phyloP scores from a whole-genome alignment of 352 stramenopile species.

The Bremia lactucae region DNA sequence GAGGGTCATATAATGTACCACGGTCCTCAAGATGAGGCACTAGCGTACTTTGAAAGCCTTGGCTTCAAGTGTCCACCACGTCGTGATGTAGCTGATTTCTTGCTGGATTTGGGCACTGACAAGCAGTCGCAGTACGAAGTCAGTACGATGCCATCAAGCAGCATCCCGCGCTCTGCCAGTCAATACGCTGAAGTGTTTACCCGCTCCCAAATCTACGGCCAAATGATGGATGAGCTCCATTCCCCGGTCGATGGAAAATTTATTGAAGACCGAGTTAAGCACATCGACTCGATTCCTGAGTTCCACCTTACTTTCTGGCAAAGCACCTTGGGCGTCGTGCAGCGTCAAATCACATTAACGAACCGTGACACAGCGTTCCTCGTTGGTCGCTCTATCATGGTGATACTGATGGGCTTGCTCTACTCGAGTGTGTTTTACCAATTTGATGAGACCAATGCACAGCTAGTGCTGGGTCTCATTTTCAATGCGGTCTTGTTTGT shows the following conservation, averaged over 20 bases:
- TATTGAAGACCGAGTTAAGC: conserved; percentile 6
- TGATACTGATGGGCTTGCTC: conserved; percentile 30
- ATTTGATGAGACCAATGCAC: conserved; percentile 16
- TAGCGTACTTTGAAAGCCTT: conserved; percentile 32
- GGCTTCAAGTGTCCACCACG: conserved; percentile 21
- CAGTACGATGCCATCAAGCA: neutral
- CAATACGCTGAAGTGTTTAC: conserved; percentile 26
- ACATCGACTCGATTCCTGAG: conserved; percentile 22
- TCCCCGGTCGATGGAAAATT: conserved; percentile 7
- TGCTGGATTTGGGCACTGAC: conserved; percentile 30
- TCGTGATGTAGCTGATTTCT: conserved; percentile 28
- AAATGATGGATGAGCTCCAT: conserved; percentile 11
- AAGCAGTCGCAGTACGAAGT: conserved; percentile 25
- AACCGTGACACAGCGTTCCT: conserved; percentile 25
- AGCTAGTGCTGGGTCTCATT: conserved; percentile 43
- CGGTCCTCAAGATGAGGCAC: conserved; percentile 27
- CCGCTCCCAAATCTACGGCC: conserved; percentile 7
- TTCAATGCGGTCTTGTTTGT: conserved; percentile 64
- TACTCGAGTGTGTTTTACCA: conserved; percentile 28
- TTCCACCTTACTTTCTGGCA: conserved; percentile 19
- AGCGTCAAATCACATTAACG: conserved; percentile 33
- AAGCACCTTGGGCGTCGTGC: conserved; percentile 18
- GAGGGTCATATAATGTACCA: conserved; percentile 15
- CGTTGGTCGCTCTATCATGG: conserved; percentile 23
- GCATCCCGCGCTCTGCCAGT: conserved; percentile 11